Conservation (phyloP, 140 eudicot genomes). For the Eryngium alpinum region DNA sequence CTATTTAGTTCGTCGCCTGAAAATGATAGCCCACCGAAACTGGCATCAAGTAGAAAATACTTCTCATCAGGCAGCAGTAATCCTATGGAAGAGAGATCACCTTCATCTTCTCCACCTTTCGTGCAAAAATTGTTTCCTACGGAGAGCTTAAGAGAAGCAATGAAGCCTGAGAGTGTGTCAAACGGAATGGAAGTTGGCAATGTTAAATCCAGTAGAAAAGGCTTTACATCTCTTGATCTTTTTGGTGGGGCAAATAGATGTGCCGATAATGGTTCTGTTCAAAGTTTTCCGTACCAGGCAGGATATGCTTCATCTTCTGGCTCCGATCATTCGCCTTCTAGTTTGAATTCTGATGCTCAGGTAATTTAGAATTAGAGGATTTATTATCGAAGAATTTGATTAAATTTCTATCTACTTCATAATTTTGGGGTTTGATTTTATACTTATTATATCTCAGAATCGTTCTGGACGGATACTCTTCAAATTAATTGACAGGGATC, state of each 20-base stretch:
- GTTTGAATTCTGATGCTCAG: slow-evolving; percentile 80
- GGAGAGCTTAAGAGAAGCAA: slow-evolving; percentile 39
- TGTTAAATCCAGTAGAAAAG: slow-evolving; percentile 36
- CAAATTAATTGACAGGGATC: slow-evolving; percentile 90
- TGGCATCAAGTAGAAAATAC: slow-evolving; percentile 52
- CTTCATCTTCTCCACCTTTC: slow-evolving; percentile 77
- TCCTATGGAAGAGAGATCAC: slow-evolving; percentile 69
- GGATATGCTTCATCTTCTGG: slow-evolving; percentile 78
- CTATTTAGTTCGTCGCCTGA: slow-evolving; percentile 83
- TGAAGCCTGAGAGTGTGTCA: slow-evolving; percentile 48
- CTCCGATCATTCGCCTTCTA: slow-evolving; percentile 90
- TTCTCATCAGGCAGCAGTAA: slow-evolving; percentile 85
- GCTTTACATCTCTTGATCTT: slow-evolving; percentile 63
- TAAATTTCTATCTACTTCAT: background rate
- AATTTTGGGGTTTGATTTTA: background rate
- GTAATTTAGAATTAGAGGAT: slow-evolving; percentile 26
- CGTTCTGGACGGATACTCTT: slow-evolving; percentile 78
- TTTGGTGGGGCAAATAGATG: slow-evolving; percentile 45
- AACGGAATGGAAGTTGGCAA: slow-evolving; percentile 41
- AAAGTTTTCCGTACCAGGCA: slow-evolving; percentile 59
- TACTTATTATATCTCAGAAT: slow-evolving; percentile 34
- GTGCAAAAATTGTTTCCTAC: slow-evolving; percentile 65
- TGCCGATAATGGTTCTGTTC: slow-evolving; percentile 44
- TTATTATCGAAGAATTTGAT: background rate
- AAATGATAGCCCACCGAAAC: slow-evolving; percentile 51